Conservation (phyloP, 2,329 filamentous ascomycete species). For the Diaporthe ilicicola region DNA sequence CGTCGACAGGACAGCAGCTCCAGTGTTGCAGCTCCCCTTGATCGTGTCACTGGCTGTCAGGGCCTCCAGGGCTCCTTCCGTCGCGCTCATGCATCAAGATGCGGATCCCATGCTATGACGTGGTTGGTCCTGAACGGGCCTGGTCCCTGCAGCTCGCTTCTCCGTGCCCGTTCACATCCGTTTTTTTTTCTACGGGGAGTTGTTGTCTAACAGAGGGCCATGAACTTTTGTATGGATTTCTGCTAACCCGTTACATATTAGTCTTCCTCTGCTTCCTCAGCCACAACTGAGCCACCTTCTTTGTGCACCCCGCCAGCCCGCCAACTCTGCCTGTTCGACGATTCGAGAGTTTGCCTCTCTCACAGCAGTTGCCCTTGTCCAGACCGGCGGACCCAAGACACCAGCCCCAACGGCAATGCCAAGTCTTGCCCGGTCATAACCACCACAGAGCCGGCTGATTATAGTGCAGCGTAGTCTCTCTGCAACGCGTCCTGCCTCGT, state of each 20-base stretch:
- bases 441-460: background rate
- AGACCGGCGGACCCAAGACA: background rate
- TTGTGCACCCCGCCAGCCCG: background rate
- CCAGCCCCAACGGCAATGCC: background rate
- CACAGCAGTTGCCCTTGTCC: background rate
- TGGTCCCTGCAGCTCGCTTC: slow-evolving; percentile 15
- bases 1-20: slow-evolving; percentile 1
- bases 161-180: background rate
- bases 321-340: background rate
- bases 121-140: slow-evolving; percentile 24
- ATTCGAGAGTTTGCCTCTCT: background rate
- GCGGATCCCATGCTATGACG: slow-evolving; percentile 28
- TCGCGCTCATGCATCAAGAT: slow-evolving; percentile 13
- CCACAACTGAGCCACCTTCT: slow-evolving; percentile 12
- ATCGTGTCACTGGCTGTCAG: background rate
- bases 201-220: too few species aligned
- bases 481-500: slow-evolving; percentile 29
- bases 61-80: slow-evolving; percentile 22
- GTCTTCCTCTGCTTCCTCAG: background rate
- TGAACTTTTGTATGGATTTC: too few species aligned
- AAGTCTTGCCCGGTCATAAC: background rate
- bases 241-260: too few species aligned
- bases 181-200: too few species aligned
- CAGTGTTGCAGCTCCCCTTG: slow-evolving; percentile 18
- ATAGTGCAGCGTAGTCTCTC: background rate